Conservation (phyloP, 768 basidiomycete genomes). For the Psilocybe sp. region DNA sequence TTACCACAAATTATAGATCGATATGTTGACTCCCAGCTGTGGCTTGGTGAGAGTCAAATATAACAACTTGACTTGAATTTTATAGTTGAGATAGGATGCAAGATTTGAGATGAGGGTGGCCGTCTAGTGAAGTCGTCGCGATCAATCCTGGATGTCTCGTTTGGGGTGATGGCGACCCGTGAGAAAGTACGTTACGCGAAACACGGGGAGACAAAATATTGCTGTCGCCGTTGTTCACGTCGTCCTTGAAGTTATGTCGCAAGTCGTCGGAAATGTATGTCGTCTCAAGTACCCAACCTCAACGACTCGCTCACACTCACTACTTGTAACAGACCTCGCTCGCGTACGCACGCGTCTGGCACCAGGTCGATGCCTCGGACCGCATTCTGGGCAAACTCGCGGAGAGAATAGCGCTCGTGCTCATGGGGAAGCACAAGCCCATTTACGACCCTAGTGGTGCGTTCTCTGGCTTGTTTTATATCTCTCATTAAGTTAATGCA, state of each 20-base stretch:
- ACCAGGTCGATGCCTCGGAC: constrained; percentile 88
- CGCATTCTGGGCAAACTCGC: constrained; percentile 94
- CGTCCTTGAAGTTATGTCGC: constrained; percentile 56
- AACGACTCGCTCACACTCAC: neutral
- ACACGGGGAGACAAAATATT: too few species aligned
- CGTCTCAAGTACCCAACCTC: neutral
- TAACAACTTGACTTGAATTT: too few species aligned
- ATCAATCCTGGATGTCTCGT: too few species aligned
- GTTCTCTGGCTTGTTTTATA: constrained; percentile 20
- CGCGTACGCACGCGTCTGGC: constrained; percentile 95
- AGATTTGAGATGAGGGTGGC: too few species aligned
- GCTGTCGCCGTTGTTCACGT: constrained; percentile 11
- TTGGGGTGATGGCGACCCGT: too few species aligned
- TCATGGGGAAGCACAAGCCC: constrained; percentile 99
- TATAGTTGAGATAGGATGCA: too few species aligned
- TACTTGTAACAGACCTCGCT: constrained; percentile 71
- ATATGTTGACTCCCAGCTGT: too few species aligned
- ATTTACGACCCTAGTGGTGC: constrained; percentile 89
- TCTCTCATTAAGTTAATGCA: neutral
- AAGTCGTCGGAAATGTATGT: constrained; percentile 77
- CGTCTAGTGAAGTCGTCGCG: too few species aligned
- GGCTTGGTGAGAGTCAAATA: too few species aligned
- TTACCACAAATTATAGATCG: too few species aligned
- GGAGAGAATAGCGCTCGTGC: constrained; percentile 86
- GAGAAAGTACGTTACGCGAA: too few species aligned